A percentile compares a stretch with the other conserved stretches of the same genome.
Conservation (phyloP, 2,329 filamentous ascomycete genomes). For the Eutypa lata region DNA sequence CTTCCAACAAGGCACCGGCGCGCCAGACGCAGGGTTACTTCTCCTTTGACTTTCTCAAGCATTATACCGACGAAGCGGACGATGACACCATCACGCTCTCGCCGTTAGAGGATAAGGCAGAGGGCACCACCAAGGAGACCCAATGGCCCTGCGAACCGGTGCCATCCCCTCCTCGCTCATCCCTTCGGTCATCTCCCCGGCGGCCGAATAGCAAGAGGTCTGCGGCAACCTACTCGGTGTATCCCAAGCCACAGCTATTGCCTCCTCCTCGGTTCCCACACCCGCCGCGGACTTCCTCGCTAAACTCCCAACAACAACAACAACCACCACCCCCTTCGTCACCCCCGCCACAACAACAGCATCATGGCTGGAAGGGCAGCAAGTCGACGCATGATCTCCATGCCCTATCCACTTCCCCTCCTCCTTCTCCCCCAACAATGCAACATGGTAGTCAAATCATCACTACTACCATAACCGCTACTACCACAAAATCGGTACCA, state of each 20-base stretch:
- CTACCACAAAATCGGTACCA: constrained; percentile 16
- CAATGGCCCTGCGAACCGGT: not conserved
- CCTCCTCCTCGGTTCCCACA: constrained; percentile 19
- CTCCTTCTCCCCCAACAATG: not conserved
- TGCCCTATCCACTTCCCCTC: too few species aligned
- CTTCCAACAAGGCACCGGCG: constrained; percentile 13
- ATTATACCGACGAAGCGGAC: constrained; percentile 12
- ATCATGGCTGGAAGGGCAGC: constrained; percentile 12
- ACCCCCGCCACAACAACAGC: not conserved
- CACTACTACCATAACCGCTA: constrained; percentile 3
- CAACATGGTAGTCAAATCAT: not conserved
- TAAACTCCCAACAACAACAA: constrained; percentile 20
- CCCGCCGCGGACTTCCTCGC: constrained; percentile 32
- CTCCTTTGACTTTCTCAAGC: constrained; percentile 9
- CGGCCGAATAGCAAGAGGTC: constrained; percentile 10
- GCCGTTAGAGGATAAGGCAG: constrained; percentile 3
- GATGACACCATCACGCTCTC: constrained; percentile 23
- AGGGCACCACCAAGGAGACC: constrained; percentile 16
- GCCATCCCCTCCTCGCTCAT: constrained; percentile 9
- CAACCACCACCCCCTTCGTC: constrained; percentile 12
- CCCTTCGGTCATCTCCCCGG: constrained; percentile 11
- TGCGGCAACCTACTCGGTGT: constrained; percentile 36
- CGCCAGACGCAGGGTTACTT: constrained; percentile 16
- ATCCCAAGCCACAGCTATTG: constrained; percentile 32
- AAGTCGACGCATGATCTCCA: constrained; percentile 14